A percentile compares a stretch with the other conserved stretches of the same genome.
phyloP scores from a whole-genome alignment of 2,329 filamentous ascomycete genomes.

The Diaporthe citriasiana region DNA sequence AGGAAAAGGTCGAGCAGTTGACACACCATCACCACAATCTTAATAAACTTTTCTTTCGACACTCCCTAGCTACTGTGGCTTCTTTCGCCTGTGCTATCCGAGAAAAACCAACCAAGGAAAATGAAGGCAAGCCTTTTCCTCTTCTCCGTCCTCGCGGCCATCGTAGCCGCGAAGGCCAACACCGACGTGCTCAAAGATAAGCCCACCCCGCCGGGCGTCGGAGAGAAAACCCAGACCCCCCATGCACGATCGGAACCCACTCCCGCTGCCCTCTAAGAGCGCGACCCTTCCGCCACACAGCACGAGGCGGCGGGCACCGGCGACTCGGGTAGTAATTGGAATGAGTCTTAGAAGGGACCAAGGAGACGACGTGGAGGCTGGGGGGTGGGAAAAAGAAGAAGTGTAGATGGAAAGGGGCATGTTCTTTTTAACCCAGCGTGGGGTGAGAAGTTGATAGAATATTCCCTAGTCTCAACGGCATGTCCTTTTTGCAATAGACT shows the following conservation, averaged over 20 bases:
- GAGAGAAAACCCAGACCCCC: background rate
- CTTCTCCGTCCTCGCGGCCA: background rate
- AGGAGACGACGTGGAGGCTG: no score
- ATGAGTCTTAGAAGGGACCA: background rate
- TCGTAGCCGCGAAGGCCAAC: background rate
- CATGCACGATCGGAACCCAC: background rate
- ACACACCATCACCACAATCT: background rate
- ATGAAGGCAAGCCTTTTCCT: conserved; percentile 3
- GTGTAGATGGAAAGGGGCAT: background rate
- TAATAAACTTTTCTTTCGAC: background rate
- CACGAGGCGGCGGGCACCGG: background rate
- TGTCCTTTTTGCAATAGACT: background rate
- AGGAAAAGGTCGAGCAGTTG: background rate
- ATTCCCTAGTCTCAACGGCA: background rate
- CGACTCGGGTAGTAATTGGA: background rate
- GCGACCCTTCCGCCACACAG: background rate
- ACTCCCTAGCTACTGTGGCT: no score
- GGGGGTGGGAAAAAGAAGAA: no score
- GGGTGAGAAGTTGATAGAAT: background rate
- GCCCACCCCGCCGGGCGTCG: background rate
- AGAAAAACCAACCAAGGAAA: background rate
- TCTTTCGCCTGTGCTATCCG: background rate
- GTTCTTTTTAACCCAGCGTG: background rate
- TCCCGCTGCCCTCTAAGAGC: background rate
- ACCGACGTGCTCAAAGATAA: background rate